phyloP scores from a whole-genome alignment of 179 eudicot species.

The Actinidia chinensis region DNA sequence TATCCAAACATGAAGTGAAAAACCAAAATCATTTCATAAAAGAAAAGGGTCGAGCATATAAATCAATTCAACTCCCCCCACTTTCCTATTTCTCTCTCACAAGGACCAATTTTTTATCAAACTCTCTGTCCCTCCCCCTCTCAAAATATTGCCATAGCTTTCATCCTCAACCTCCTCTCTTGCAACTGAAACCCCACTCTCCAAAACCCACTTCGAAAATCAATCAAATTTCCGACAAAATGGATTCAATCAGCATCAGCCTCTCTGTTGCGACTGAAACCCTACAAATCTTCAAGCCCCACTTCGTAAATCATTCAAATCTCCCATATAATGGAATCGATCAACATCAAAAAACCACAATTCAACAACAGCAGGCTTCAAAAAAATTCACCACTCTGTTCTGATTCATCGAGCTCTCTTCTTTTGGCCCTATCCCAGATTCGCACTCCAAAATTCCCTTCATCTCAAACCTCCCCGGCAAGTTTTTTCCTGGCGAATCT shows the following conservation, averaged over 20 bases:
- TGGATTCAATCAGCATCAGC: conserved; percentile 39
- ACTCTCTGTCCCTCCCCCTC: not conserved
- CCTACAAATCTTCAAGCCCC: not conserved
- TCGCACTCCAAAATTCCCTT: conserved; percentile 44
- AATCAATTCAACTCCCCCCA: too few relatives aligned
- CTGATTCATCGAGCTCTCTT: conserved; percentile 60
- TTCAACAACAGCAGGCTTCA: conserved; percentile 46
- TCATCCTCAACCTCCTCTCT: conserved; percentile 8
- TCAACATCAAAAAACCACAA: conserved; percentile 42
- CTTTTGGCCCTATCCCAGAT: conserved; percentile 45
- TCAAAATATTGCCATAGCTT: not conserved
- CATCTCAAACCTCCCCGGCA: conserved; percentile 40
- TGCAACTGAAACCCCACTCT: conserved; percentile 12
- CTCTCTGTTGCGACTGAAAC: conserved; percentile 9
- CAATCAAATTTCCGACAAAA: conserved; percentile 22
- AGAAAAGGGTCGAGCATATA: not conserved
- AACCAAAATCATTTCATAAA: not conserved
- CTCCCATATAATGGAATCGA: conserved; percentile 46
- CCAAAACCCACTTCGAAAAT: not conserved
- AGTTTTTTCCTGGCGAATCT: conserved; percentile 34
- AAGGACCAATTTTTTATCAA: not conserved
- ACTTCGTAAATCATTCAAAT: not conserved
- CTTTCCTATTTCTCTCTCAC: not conserved
- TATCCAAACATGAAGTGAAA: too few relatives aligned
- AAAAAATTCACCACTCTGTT: conserved; percentile 49